A percentile compares a stretch with the other conserved stretches of the same genome.
phyloP scores from a whole-genome alignment of 169 alveolate genomes.

The Cryptosporidium felis region DNA sequence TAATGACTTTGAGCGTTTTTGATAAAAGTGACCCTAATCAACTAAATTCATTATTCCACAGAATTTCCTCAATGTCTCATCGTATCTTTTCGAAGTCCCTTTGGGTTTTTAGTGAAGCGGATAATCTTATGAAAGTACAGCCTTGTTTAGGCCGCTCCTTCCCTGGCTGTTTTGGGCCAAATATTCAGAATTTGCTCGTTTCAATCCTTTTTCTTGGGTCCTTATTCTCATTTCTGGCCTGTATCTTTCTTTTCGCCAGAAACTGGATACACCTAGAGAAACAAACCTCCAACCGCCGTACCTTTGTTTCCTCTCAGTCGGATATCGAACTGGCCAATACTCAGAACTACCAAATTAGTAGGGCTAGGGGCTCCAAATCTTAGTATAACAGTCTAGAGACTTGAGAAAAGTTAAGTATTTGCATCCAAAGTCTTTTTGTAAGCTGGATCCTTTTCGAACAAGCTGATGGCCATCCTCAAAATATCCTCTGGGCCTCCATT shows the following conservation, averaged over 20 bases:
- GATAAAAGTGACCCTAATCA: background rate
- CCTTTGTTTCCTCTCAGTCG: too few relatives aligned
- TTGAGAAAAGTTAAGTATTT: too few relatives aligned
- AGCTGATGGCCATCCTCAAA: background rate
- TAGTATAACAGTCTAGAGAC: too few relatives aligned
- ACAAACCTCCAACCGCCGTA: background rate
- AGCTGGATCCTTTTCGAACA: slow-evolving; percentile 9
- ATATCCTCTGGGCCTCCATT: background rate
- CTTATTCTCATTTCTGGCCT: background rate
- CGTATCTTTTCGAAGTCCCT: too few relatives aligned
- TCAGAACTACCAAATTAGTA: too few relatives aligned
- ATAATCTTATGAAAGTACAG: background rate
- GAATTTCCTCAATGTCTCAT: too few relatives aligned
- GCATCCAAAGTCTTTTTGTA: too few relatives aligned
- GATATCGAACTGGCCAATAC: too few relatives aligned
- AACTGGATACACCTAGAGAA: background rate
- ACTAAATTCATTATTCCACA: too few relatives aligned
- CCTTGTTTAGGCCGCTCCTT: background rate
- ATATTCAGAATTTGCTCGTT: background rate
- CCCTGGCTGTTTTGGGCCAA: background rate
- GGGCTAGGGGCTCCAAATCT: too few relatives aligned
- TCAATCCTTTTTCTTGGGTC: background rate
- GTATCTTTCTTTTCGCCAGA: background rate
- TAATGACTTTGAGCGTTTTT: background rate
- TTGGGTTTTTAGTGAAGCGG: too few relatives aligned